Evolutionary conservation across 2,329 filamentous ascomycete genomes (phyloP).

Genomic region (Aurifilum marmelostoma): DNA sequence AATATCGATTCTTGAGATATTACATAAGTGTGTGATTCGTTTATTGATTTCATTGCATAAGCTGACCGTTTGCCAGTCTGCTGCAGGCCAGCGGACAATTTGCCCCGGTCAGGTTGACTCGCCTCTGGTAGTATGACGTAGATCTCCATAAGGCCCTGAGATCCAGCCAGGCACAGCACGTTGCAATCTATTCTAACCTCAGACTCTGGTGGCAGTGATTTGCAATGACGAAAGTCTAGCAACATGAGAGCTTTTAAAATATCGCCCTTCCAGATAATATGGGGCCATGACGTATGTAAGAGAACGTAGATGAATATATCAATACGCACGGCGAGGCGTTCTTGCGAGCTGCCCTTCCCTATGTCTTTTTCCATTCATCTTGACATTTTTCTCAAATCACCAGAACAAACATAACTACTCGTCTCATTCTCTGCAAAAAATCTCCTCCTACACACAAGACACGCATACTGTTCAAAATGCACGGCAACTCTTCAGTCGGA

Average conservation of each 20-base stretch:
- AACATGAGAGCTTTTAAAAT: background rate
- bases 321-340: constrained; percentile 10
- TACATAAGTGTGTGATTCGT: background rate
- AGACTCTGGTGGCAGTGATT: constrained; percentile 19
- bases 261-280: background rate
- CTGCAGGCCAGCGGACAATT: background rate
- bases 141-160: constrained; percentile 16
- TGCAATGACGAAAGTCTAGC: constrained; percentile 25
- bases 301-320: constrained; percentile 24
- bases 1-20: background rate
- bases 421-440: too few species aligned
- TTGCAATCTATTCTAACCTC: constrained; percentile 16
- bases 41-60: background rate
- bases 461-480: constrained; percentile 36
- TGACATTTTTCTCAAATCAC: background rate
- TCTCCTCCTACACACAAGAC: too few species aligned
- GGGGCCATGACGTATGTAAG: constrained; percentile 23
- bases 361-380: background rate
- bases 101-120: background rate
- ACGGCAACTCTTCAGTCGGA: constrained; percentile 66
- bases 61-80: background rate
- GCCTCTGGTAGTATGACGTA: constrained; percentile 25
- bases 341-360: background rate
- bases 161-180: constrained; percentile 13
- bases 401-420: background rate